Percentiles rank a stretch among this genome's conserved stretches.
These are phyloP conservation scores for Fomes fomentarius DNA, from an alignment of 1,284 basidiomycete genomes.

Conservation along the genomic window DNA sequence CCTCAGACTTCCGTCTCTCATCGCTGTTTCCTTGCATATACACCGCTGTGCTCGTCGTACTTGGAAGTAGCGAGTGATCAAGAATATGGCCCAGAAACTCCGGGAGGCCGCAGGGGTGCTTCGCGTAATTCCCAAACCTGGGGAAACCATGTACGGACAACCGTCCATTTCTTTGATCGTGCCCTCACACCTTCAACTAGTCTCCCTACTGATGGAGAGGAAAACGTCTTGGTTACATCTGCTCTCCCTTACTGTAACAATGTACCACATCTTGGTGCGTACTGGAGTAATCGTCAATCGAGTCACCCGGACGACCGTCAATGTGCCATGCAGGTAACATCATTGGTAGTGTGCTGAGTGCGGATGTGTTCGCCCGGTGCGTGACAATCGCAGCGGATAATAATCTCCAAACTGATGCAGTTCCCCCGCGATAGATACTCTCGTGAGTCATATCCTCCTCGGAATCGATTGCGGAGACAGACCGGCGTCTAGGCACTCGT, in stretches of 20 bases:
- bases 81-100: constrained; percentile 66
- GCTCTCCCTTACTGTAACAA: constrained; percentile 99
- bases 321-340: constrained; percentile 78
- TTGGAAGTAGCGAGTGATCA: too few relatives aligned
- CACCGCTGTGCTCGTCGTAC: too few relatives aligned
- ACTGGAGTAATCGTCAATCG: too few relatives aligned
- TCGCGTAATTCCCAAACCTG: constrained; percentile 44
- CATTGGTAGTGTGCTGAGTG: constrained; percentile 94
- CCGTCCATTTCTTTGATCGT: background rate
- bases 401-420: too few relatives aligned
- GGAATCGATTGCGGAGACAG: background rate
- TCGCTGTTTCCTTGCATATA: background rate
- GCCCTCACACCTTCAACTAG: constrained; percentile 41
- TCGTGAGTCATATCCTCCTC: constrained; percentile 47
- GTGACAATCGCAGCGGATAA: too few relatives aligned
- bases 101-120: constrained; percentile 64
- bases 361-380: constrained; percentile 95
- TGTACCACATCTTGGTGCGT: constrained; percentile 91
- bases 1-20: background rate
- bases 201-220: constrained; percentile 83
- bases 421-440: constrained; percentile 69
- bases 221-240: constrained; percentile 92
- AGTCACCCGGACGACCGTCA: constrained; percentile 3
- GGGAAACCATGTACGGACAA: constrained; percentile 38
- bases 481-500: constrained; percentile 57